These are phyloP conservation scores for Apiospora saccharicola DNA, from an alignment of 2,329 filamentous ascomycete genomes.

Conservation along the genomic window DNA sequence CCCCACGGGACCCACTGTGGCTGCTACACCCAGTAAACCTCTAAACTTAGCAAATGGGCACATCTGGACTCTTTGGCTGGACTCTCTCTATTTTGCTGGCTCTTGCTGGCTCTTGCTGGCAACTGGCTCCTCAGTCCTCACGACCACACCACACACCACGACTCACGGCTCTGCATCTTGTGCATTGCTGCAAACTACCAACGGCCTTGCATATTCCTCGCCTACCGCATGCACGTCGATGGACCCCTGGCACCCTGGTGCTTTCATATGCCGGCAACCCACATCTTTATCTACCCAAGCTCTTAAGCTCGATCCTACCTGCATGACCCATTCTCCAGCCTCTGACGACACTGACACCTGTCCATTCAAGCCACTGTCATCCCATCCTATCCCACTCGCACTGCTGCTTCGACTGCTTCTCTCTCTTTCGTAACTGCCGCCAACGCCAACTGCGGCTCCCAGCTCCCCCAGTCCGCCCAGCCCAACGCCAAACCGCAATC, in stretches of 20 bases:
- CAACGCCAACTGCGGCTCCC: background rate
- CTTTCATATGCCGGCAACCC: constrained; percentile 5
- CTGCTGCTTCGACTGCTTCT: background rate
- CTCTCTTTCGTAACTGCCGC: background rate
- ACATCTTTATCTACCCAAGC: background rate
- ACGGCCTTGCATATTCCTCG: too few species aligned
- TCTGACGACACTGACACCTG: constrained; percentile 21
- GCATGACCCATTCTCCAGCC: background rate
- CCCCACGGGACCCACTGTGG: background rate
- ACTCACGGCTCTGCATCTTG: background rate
- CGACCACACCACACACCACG: background rate
- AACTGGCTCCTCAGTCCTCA: background rate
- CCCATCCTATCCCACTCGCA: background rate
- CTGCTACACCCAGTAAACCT: background rate
- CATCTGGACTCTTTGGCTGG: background rate
- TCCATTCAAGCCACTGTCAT: constrained; percentile 19
- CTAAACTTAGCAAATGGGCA: constrained; percentile 16
- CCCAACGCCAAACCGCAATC: constrained; percentile 2
- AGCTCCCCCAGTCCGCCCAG: background rate
- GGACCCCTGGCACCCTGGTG: background rate
- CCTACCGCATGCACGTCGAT: background rate
- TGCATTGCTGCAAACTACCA: background rate
- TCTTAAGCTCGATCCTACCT: background rate
- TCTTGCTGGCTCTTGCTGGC: background rate
- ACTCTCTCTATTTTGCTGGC: too few species aligned